Evolutionary conservation across 2,329 filamentous ascomycete species (phyloP), one percentile per base, ranked within the genome.

Genomic region (Chrysoporthe deuterocubensis): DNA sequence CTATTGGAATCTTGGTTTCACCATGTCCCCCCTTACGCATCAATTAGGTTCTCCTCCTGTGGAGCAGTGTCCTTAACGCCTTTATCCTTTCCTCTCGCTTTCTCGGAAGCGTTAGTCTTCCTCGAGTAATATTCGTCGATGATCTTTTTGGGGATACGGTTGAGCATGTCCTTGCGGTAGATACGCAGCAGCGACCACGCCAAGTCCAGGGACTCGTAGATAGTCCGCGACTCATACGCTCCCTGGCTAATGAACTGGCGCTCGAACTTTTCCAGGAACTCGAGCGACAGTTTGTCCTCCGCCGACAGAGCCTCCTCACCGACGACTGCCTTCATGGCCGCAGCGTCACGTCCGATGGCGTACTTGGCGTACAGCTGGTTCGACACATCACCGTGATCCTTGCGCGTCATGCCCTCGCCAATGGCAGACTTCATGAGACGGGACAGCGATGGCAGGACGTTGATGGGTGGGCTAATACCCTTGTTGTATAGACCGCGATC

Each of bases 351-450:
- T 78, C 96, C 96, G 78, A 99, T 98, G 80, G 96, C 96, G 80
- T 99, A 99, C 84, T 99, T 99, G 82, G 96, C 96, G 80, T 99
- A 99, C 72, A 99, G 88, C 86, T 99, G 96, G 86, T 99, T 99
- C 74, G 96, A 99, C 62, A 99, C 96, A 82, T 99, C 96, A 74
- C 93, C 93, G 82, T 99, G 96, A 77, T 99, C 96, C 81, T 93
- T 94, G 76, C 96, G 92, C 37, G 96, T 99, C 87, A 94, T 95
- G 72, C 93, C 93, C 83, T 98, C 94, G 75, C 96, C 96, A 77
- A 99, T 99, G 80, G 96, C 96, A 76, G 96, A 99, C 83, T 99
- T 99, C 96, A 99, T 99, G 78, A 99, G 91, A 89, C 96, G 96
- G 34, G 96, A 99, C 50, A 99, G 91, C 60, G 96, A 99, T 34